Conservation (phyloP, 306 rosid species). For the Sophora flavescens region DNA sequence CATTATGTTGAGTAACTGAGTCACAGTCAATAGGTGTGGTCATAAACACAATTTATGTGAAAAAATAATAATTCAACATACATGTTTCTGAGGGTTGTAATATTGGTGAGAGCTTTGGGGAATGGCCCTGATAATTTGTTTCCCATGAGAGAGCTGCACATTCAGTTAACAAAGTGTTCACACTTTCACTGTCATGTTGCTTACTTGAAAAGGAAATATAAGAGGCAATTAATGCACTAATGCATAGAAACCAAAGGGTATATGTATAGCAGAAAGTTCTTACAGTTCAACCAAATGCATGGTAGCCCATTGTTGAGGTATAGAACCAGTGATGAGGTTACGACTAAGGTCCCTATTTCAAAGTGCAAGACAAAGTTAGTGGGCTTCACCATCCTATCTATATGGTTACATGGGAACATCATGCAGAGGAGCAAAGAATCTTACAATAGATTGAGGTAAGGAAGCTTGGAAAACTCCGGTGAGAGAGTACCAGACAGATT, state of each 20-base stretch:
- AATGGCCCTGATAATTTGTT: constrained; percentile 90
- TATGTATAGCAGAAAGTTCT: constrained; percentile 45
- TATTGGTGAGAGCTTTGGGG: constrained; percentile 80
- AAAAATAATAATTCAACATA: constrained; percentile 57
- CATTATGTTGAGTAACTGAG: neutral
- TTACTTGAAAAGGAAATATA: constrained; percentile 32
- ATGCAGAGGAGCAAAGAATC: constrained; percentile 30
- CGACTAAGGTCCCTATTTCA: constrained; percentile 79
- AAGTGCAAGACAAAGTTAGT: constrained; percentile 41
- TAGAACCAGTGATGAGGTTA: constrained; percentile 69
- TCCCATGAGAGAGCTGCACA: constrained; percentile 87
- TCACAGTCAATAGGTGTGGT: neutral
- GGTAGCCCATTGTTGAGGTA: constrained; percentile 80
- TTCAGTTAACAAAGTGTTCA: constrained; percentile 43
- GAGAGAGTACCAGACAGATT: constrained; percentile 79
- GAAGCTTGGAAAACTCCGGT: constrained; percentile 86
- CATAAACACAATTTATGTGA: constrained; percentile 20
- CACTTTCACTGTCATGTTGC: constrained; percentile 21
- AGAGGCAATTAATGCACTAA: constrained; percentile 3
- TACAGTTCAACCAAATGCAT: constrained; percentile 77
- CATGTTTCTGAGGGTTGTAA: constrained; percentile 86
- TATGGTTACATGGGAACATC: constrained; percentile 4
- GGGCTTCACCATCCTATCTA: constrained; percentile 15
- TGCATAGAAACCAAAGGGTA: constrained; percentile 33
- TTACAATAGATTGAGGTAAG: constrained; percentile 68